Evolutionary conservation across 2,329 filamentous ascomycete species (phyloP).

Genomic region (Zymoseptoria pseudotritici): DNA sequence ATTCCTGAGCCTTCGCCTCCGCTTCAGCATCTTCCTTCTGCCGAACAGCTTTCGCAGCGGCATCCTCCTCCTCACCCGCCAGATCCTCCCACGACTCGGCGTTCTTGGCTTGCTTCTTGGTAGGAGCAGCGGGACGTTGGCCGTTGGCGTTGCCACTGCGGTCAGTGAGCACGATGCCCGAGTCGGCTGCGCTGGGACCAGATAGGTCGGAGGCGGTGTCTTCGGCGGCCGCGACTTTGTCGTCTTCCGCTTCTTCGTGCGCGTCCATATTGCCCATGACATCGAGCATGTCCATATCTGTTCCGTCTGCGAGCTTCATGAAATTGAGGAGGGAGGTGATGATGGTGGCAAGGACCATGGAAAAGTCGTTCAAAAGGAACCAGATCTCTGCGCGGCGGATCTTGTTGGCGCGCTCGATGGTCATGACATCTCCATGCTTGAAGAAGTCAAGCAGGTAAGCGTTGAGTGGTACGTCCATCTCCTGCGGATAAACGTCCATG

Average conservation of each 20-base stretch:
- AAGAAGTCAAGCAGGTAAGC: constrained; percentile 70
- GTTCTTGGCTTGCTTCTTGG: constrained; percentile 35
- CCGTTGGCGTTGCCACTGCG: constrained; percentile 12
- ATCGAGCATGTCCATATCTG: constrained; percentile 45
- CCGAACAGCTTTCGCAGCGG: constrained; percentile 18
- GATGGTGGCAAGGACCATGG: constrained; percentile 61
- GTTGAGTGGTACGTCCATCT: constrained; percentile 50
- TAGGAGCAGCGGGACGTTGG: constrained; percentile 11
- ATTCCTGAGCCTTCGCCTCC: constrained; percentile 18
- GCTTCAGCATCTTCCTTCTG: constrained; percentile 17
- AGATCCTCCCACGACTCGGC: constrained; percentile 37
- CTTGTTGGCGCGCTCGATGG: constrained; percentile 57
- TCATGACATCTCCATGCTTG: constrained; percentile 59
- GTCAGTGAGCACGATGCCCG: constrained; percentile 25
- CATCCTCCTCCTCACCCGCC: constrained; percentile 29
- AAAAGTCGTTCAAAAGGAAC: constrained; percentile 63
- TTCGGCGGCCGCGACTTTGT: constrained; percentile 31
- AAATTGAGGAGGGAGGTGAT: constrained; percentile 56
- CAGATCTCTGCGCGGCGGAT: constrained; percentile 62
- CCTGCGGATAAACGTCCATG: constrained; percentile 53
- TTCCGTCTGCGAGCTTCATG: constrained; percentile 42
- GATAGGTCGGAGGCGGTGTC: constrained; percentile 16
- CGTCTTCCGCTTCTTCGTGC: constrained; percentile 40
- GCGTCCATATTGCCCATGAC: constrained; percentile 46
- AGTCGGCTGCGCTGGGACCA: constrained; percentile 22